Evolutionary conservation across 2,329 filamentous ascomycete genomes (phyloP).

Genomic region (Diaporthe vexans): DNA sequence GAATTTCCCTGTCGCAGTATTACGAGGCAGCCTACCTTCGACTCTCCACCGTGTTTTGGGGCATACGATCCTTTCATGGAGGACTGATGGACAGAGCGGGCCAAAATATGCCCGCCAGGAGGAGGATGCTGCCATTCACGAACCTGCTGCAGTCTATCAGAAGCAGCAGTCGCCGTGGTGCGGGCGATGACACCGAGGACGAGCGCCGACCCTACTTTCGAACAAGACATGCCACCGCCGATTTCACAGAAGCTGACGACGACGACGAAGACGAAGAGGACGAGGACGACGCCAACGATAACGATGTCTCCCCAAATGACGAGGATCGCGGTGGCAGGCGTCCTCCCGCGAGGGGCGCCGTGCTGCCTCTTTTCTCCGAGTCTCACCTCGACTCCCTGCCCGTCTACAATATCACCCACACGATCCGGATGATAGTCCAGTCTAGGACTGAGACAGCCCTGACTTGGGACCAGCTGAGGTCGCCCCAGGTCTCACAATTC

Average conservation of each 20-base stretch:
- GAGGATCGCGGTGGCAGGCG: conserved; percentile 49
- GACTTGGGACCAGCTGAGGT: conserved; percentile 94
- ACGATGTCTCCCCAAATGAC: conserved; percentile 49
- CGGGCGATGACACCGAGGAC: conserved; percentile 42
- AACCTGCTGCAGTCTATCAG: conserved; percentile 50
- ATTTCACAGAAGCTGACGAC: conserved; percentile 75
- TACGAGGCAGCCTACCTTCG: conserved; percentile 17
- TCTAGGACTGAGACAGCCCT: conserved; percentile 91
- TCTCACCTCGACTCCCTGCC: conserved; percentile 86
- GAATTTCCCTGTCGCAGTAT: background rate
- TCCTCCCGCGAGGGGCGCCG: conserved; percentile 46
- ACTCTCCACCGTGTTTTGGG: background rate
- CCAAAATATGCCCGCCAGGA: conserved; percentile 44
- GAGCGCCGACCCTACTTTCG: conserved; percentile 51
- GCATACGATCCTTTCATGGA: conserved; percentile 37
- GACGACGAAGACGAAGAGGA: conserved; percentile 60
- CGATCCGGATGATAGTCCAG: conserved; percentile 87
- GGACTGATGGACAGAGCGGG: conserved; percentile 44
- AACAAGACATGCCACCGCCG: conserved; percentile 70
- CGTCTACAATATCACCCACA: conserved; percentile 91
- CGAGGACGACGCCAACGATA: conserved; percentile 53
- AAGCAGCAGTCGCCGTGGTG: conserved; percentile 48
- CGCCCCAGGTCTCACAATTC: conserved; percentile 96
- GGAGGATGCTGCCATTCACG: conserved; percentile 50
- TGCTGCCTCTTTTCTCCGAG: conserved; percentile 84